phyloP scores from a whole-genome alignment of 345 rosid genomes.

The Citrus unshiu region DNA sequence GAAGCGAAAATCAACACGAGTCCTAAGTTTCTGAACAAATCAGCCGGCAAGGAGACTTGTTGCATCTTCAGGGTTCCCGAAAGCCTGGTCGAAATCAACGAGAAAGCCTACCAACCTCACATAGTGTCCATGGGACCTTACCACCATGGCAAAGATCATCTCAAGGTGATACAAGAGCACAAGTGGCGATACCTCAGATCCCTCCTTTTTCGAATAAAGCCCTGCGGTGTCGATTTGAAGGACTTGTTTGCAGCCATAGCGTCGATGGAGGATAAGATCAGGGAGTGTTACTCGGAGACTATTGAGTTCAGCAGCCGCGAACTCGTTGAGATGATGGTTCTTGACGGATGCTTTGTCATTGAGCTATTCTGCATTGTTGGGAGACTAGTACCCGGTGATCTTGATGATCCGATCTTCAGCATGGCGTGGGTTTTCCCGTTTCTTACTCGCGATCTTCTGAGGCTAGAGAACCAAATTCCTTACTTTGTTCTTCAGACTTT shows the following conservation, averaged over 20 bases:
- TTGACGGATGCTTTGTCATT: conserved; percentile 61
- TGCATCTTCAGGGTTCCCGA: conserved; percentile 52
- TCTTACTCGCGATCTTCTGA: conserved; percentile 42
- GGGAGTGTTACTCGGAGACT: conserved; percentile 35
- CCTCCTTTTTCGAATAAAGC: conserved; percentile 16
- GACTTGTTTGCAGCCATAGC: conserved; percentile 18
- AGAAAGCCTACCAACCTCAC: conserved; percentile 39
- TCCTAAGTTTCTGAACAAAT: conserved; percentile 25
- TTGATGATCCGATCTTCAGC: conserved; percentile 45
- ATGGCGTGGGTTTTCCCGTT: conserved; percentile 47
- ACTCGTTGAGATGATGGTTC: conserved; percentile 45
- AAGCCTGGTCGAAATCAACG: conserved; percentile 25
- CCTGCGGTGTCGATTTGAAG: neutral
- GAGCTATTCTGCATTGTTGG: conserved; percentile 48
- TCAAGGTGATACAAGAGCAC: conserved; percentile 49
- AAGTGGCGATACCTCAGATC: conserved; percentile 28
- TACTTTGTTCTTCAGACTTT: conserved; percentile 40
- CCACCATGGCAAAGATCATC: conserved; percentile 31
- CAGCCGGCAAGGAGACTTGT: conserved; percentile 33
- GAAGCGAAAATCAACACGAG: conserved; percentile 6
- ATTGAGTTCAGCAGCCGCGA: neutral
- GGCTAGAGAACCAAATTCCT: conserved; percentile 63
- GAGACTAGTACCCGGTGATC: conserved; percentile 22
- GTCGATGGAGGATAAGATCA: conserved; percentile 9
- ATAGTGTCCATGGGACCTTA: conserved; percentile 48